Conservation (phyloP, 2,329 filamentous ascomycete genomes). For the Stemphylium vesicarium region DNA sequence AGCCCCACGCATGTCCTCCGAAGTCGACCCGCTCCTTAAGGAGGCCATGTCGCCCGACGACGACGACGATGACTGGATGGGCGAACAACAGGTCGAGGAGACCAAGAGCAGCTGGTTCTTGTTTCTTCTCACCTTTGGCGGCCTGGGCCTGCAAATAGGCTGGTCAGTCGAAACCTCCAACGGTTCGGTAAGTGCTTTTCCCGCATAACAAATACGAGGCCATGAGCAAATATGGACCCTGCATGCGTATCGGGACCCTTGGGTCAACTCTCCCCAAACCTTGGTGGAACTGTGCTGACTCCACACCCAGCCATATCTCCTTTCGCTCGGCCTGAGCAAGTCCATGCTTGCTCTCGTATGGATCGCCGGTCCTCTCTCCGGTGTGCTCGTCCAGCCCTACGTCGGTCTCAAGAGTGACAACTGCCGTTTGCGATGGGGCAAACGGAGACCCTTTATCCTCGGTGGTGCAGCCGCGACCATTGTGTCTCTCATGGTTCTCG, state of each 20-base stretch:
- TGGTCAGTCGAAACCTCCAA: slow-evolving; percentile 96
- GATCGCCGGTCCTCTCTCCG: slow-evolving; percentile 63
- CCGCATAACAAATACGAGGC: background rate
- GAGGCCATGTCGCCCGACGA: slow-evolving; percentile 40
- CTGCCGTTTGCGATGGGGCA: slow-evolving; percentile 56
- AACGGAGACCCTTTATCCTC: slow-evolving; percentile 60
- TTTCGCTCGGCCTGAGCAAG: slow-evolving; percentile 60
- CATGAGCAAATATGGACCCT: slow-evolving; percentile 5
- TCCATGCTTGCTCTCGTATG: slow-evolving; percentile 60
- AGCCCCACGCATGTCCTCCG: slow-evolving; percentile 38
- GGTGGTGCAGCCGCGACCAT: slow-evolving; percentile 58
- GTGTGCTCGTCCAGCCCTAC: slow-evolving; percentile 61
- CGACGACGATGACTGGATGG: slow-evolving; percentile 50
- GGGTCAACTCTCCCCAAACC: background rate
- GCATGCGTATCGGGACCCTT: slow-evolving; percentile 2
- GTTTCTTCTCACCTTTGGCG: slow-evolving; percentile 81
- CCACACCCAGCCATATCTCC: slow-evolving; percentile 54
- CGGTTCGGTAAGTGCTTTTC: slow-evolving; percentile 67
- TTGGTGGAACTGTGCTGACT: background rate
- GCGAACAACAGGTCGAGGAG: slow-evolving; percentile 59
- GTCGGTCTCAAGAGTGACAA: slow-evolving; percentile 61
- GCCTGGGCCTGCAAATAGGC: slow-evolving; percentile 87
- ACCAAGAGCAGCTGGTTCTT: slow-evolving; percentile 87
- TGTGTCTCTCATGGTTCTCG: slow-evolving; percentile 56
- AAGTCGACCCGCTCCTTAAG: slow-evolving; percentile 43